Conservation (phyloP, 805 yeast genomes). For the Monosporozyma aerobia region DNA sequence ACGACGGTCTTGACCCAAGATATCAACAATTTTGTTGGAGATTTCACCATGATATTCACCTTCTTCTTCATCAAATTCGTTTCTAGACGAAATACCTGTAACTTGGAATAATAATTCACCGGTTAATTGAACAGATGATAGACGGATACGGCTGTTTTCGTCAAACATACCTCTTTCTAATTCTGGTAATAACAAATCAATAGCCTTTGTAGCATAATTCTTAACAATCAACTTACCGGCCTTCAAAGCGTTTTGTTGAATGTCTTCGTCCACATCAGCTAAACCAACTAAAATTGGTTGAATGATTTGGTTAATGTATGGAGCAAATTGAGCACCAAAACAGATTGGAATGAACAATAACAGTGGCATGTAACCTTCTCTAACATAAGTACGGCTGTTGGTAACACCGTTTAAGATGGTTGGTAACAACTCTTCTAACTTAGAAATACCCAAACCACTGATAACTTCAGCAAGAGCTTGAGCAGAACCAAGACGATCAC, state of each 20-base stretch:
- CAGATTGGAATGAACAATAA: slow-evolving; percentile 86
- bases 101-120: slow-evolving; percentile 93
- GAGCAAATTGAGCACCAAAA: slow-evolving; percentile 85
- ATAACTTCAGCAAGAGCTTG: slow-evolving; percentile 93
- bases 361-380: slow-evolving; percentile 90
- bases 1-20: slow-evolving; percentile 81
- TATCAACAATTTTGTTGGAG: slow-evolving; percentile 57
- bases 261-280: slow-evolving; percentile 80
- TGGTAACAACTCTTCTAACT: slow-evolving; percentile 85
- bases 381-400: slow-evolving; percentile 55
- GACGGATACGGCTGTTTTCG: slow-evolving; percentile 72
- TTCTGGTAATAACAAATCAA: slow-evolving; percentile 88
- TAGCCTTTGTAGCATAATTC: slow-evolving; percentile 86
- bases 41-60: slow-evolving; percentile 42
- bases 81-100: slow-evolving; percentile 78
- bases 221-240: slow-evolving; percentile 88
- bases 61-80: slow-evolving; percentile 46
- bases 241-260: slow-evolving; percentile 81
- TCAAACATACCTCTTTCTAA: slow-evolving; percentile 84
- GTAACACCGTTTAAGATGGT: slow-evolving; percentile 62
- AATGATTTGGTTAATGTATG: slow-evolving; percentile 74
- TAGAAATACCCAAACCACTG: slow-evolving; percentile 80
- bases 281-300: slow-evolving; percentile 89
- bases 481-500: slow-evolving; percentile 94
- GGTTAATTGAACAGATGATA: slow-evolving; percentile 88